These are phyloP conservation scores for Gossypium arboreum DNA, from an alignment of 345 rosid species.

Conservation along the genomic window DNA sequence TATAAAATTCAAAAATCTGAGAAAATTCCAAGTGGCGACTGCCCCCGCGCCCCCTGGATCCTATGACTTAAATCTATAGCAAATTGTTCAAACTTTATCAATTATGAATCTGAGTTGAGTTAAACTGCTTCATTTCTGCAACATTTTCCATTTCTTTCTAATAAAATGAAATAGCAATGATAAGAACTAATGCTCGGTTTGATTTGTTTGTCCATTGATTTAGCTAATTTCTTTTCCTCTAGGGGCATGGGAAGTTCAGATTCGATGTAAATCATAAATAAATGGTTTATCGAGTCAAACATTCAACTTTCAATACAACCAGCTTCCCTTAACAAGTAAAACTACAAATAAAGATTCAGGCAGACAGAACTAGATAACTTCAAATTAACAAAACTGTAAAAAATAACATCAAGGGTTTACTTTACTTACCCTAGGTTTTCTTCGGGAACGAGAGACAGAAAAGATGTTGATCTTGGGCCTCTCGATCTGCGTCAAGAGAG, in stretches of 20 bases:
- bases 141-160: background rate
- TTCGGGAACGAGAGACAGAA: constrained; percentile 57
- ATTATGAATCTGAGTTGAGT: background rate
- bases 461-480: constrained; percentile 80
- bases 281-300: background rate
- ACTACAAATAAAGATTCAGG: constrained; percentile 1
- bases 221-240: background rate
- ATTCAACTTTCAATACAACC: background rate
- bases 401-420: background rate
- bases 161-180: background rate
- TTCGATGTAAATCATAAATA: too few relatives aligned
- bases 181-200: background rate
- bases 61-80: background rate
- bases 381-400: background rate
- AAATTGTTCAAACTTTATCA: background rate
- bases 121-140: background rate
- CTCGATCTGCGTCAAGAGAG: constrained; percentile 53
- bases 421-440: constrained; percentile 56
- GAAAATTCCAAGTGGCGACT: too few relatives aligned
- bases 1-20: too few relatives aligned
- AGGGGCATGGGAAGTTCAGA: background rate
- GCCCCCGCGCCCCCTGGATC: too few relatives aligned
- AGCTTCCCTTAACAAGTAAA: background rate
- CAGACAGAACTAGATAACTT: background rate
- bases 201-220: background rate